Percentiles rank a stretch among this genome's conserved stretches.
Evolutionary conservation across 139 green algal species (phyloP).

Genomic region (Astrephomene gubernaculifera): DNA sequence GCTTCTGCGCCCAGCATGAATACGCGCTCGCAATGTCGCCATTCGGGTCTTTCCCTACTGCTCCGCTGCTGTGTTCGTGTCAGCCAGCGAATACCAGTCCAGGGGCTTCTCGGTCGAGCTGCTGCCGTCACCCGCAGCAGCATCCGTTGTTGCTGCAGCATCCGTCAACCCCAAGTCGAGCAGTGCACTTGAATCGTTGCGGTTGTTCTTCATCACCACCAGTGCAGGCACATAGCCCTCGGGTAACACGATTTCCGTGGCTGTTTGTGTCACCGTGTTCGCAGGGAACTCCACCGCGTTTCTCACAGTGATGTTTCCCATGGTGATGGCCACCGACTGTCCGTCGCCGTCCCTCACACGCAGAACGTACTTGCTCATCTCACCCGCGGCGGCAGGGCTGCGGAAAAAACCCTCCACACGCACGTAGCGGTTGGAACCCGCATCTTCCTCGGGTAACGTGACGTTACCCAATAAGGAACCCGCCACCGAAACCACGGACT

Average conservation of each 20-base stretch:
- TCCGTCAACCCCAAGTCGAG: background rate
- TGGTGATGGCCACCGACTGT: background rate
- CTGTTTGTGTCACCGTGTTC: background rate
- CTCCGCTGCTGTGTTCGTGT: too few relatives aligned
- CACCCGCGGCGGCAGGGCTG: background rate
- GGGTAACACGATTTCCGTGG: background rate
- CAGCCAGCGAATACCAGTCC: too few relatives aligned
- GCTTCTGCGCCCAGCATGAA: too few relatives aligned
- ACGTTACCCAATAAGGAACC: background rate
- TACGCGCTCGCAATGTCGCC: too few relatives aligned
- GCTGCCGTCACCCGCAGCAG: too few relatives aligned
- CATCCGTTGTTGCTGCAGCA: too few relatives aligned
- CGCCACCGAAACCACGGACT: background rate
- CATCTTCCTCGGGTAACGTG: background rate
- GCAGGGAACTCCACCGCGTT: slow-evolving; percentile 4
- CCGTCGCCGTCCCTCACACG: background rate
- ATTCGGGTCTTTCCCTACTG: too few relatives aligned
- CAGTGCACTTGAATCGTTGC: background rate
- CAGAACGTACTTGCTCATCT: background rate
- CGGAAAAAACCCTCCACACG: background rate
- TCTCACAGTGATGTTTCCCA: slow-evolving; percentile 5
- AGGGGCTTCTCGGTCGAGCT: too few relatives aligned
- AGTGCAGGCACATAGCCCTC: background rate
- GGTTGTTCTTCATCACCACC: background rate
- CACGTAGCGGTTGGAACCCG: background rate